Evolutionary conservation across 208 protist species (phyloP).

Genomic region (Phytomonas francai): DNA sequence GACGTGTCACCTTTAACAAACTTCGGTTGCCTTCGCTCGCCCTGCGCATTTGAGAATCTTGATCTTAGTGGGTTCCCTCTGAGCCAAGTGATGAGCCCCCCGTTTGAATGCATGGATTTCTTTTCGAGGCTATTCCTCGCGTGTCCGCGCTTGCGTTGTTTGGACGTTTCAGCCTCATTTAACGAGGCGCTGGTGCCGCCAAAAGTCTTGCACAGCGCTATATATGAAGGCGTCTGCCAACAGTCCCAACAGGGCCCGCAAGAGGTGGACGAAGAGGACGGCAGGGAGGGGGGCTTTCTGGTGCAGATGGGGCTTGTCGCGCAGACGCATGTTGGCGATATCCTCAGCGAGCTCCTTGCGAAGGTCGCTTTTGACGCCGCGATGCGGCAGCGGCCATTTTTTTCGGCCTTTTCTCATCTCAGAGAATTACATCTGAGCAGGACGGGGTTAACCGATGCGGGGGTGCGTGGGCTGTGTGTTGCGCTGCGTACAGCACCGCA

Average conservation of each 20-base stretch:
- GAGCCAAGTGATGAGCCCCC: slow-evolving; percentile 41
- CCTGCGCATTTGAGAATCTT: slow-evolving; percentile 29
- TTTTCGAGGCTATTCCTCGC: slow-evolving; percentile 71
- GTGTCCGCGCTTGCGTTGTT: slow-evolving; percentile 32
- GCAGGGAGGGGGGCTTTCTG: slow-evolving; percentile 27
- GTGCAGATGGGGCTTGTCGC: slow-evolving; percentile 24
- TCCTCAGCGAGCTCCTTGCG: slow-evolving; percentile 55
- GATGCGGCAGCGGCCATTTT: slow-evolving; percentile 19
- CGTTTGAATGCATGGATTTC: slow-evolving; percentile 53
- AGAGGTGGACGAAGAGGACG: slow-evolving; percentile 16
- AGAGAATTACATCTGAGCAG: slow-evolving; percentile 50
- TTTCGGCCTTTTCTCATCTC: slow-evolving; percentile 39
- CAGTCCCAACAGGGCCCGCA: slow-evolving; percentile 12
- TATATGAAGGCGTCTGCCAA: slow-evolving; percentile 14
- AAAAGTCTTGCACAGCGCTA: slow-evolving; percentile 19
- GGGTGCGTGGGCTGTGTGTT: slow-evolving; percentile 36
- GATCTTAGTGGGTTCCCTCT: slow-evolving; percentile 48
- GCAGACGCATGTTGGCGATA: slow-evolving; percentile 60
- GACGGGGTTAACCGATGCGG: slow-evolving; percentile 56
- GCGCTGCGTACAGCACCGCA: slow-evolving; percentile 23
- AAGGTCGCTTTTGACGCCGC: slow-evolving; percentile 53
- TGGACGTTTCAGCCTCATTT: slow-evolving; percentile 60
- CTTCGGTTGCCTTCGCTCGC: slow-evolving; percentile 21
- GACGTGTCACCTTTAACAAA: slow-evolving; percentile 14
- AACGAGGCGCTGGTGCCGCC: slow-evolving; percentile 27